Conservation (phyloP, 345 rosid species). For the Camelina sativa region DNA sequence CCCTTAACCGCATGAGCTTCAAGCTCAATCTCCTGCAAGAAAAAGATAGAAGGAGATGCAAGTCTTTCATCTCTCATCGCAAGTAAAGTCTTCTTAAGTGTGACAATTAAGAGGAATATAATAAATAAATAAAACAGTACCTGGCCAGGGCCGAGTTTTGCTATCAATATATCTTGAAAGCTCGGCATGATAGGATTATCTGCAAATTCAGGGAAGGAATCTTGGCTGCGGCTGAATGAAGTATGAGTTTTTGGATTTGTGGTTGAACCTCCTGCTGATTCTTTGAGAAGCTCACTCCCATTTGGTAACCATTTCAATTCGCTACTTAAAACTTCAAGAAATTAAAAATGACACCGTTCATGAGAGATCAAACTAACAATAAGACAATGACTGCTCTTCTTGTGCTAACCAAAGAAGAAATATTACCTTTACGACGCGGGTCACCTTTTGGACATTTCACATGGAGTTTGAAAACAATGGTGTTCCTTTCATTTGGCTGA, state of each 20-base stretch:
- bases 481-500: slow-evolving; percentile 85
- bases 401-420: slow-evolving; percentile 15
- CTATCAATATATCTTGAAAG: slow-evolving; percentile 63
- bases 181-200: slow-evolving; percentile 55
- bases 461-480: slow-evolving; percentile 92
- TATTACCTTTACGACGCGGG: slow-evolving; percentile 66
- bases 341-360: slow-evolving; percentile 8
- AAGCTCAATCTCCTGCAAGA: slow-evolving; percentile 80
- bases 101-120: slow-evolving; percentile 1
- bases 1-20: slow-evolving; percentile 99
- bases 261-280: slow-evolving; percentile 54
- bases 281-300: slow-evolving; percentile 81
- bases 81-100: slow-evolving; percentile 4
- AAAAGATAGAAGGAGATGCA: not conserved
- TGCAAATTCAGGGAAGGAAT: slow-evolving; percentile 57
- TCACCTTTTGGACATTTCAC: slow-evolving; percentile 56
- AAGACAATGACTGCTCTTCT: not conserved
- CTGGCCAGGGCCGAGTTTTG: slow-evolving; percentile 89
- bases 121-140: slow-evolving; percentile 43
- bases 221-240: slow-evolving; percentile 71
- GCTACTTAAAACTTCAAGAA: slow-evolving; percentile 66
- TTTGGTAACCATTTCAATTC: slow-evolving; percentile 81
- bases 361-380: slow-evolving; percentile 4
- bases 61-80: slow-evolving; percentile 9
- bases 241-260: slow-evolving; percentile 75